These are phyloP conservation scores for Saururus chinensis DNA, from an alignment of 164 flowering plant genomes.

Conservation along the genomic window DNA sequence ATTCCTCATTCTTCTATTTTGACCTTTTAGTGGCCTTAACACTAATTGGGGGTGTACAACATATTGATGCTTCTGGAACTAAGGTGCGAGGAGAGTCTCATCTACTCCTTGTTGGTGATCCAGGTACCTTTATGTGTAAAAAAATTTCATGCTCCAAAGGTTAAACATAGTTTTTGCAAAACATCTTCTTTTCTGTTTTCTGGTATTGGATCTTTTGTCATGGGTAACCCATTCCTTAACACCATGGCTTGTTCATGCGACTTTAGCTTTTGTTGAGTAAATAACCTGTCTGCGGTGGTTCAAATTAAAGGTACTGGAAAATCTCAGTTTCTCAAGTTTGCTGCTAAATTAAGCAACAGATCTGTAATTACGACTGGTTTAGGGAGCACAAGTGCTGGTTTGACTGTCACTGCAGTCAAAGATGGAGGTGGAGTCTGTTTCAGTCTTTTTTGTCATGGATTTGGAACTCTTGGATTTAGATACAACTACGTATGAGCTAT, in stretches of 20 bases:
- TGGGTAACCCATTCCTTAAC: too few relatives aligned
- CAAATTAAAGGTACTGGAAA: constrained; percentile 72
- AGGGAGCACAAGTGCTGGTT: constrained; percentile 98
- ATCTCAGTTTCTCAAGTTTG: constrained; percentile 94
- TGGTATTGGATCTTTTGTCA: too few relatives aligned
- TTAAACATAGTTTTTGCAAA: neutral
- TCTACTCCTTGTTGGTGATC: constrained; percentile 94
- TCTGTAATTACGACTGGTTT: constrained; percentile 96
- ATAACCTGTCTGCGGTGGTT: constrained; percentile 14
- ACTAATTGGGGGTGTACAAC: constrained; percentile 96
- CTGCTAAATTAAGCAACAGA: constrained; percentile 92
- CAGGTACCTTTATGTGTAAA: constrained; percentile 31
- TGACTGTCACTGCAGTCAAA: constrained; percentile 96
- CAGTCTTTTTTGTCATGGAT: too few relatives aligned
- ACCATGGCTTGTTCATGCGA: too few relatives aligned
- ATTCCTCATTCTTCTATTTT: constrained; percentile 4
- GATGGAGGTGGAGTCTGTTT: constrained; percentile 58
- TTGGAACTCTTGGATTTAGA: too few relatives aligned
- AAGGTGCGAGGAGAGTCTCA: constrained; percentile 97
- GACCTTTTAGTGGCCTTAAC: constrained; percentile 60
- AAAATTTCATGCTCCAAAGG: constrained; percentile 1
- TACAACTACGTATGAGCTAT: too few relatives aligned
- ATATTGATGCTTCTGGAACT: constrained; percentile 94
- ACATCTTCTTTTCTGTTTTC: too few relatives aligned
- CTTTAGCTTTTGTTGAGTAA: constrained; percentile 23